Percentiles rank a stretch among this genome's conserved stretches.
Evolutionary conservation across 768 basidiomycete genomes (phyloP).

Genomic region (Baorangia bicolor): DNA sequence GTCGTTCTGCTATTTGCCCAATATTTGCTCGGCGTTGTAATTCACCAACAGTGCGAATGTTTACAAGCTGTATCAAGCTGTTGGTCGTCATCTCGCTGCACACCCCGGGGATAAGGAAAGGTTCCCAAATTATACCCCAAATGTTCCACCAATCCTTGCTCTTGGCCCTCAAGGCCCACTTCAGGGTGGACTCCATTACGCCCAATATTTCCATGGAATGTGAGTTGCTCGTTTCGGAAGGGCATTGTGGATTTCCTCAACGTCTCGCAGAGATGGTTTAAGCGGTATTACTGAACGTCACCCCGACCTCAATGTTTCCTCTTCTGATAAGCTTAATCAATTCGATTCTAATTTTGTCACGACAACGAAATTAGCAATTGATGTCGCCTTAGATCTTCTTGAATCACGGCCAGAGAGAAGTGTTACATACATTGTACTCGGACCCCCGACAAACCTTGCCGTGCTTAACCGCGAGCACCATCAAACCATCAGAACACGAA

Average conservation of each 20-base stretch:
- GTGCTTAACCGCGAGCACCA: conserved; percentile 56
- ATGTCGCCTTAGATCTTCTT: conserved; percentile 58
- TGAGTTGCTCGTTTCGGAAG: conserved; percentile 24
- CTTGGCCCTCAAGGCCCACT: conserved; percentile 66
- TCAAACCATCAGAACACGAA: conserved; percentile 49
- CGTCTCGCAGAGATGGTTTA: conserved; percentile 60
- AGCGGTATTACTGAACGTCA: conserved; percentile 59
- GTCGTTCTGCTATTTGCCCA: conserved; percentile 21
- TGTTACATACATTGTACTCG: conserved; percentile 71
- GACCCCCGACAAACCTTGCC: conserved; percentile 81
- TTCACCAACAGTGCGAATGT: conserved; percentile 57
- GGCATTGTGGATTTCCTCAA: conserved; percentile 1
- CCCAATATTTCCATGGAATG: conserved; percentile 86
- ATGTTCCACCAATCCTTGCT: conserved; percentile 58
- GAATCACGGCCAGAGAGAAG: conserved; percentile 47
- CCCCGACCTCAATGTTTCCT: conserved; percentile 52
- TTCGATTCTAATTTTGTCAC: conserved; percentile 47
- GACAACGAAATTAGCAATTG: conserved; percentile 46
- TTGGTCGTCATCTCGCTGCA: conserved; percentile 55
- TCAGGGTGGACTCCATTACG: conserved; percentile 67
- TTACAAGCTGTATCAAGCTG: conserved; percentile 69
- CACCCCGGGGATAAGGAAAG: conserved; percentile 52
- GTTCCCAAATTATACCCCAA: conserved; percentile 61
- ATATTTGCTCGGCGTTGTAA: background rate
- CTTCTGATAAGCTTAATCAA: conserved; percentile 5